A percentile compares a stretch with the other conserved stretches of the same genome.
phyloP scores from a whole-genome alignment of 2,329 filamentous ascomycete species.

The Scleromitrula shiraiana region DNA sequence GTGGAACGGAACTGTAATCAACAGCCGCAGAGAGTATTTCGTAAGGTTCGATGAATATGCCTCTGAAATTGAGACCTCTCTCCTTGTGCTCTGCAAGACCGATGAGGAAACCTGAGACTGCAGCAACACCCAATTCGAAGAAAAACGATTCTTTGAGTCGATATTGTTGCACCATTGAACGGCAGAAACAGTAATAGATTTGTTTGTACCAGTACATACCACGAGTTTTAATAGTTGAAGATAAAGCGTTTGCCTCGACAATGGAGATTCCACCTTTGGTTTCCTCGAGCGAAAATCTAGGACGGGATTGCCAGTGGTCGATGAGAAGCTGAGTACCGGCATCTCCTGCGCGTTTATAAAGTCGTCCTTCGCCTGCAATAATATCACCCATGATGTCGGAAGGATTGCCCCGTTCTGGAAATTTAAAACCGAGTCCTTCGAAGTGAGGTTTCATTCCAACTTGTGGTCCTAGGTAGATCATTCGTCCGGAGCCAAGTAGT shows the following conservation, averaged over 20 bases:
- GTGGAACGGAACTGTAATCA: constrained; percentile 42
- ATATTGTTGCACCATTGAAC: constrained; percentile 50
- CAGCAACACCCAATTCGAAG: constrained; percentile 46
- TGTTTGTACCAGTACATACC: constrained; percentile 43
- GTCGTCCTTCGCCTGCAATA: constrained; percentile 47
- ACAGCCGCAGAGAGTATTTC: constrained; percentile 42
- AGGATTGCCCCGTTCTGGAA: constrained; percentile 42
- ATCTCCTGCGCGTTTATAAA: constrained; percentile 41
- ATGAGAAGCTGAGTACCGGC: constrained; percentile 43
- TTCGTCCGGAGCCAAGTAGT: constrained; percentile 51
- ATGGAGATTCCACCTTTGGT: constrained; percentile 22
- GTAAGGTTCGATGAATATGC: constrained; percentile 44
- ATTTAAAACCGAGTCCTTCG: constrained; percentile 42
- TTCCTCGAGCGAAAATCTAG: background rate
- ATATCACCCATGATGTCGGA: constrained; percentile 55
- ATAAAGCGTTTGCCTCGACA: constrained; percentile 35
- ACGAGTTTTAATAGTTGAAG: constrained; percentile 39
- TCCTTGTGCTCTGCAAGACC: constrained; percentile 43
- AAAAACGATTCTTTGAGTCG: constrained; percentile 42
- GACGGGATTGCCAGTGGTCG: constrained; percentile 35
- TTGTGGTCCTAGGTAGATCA: constrained; percentile 46
- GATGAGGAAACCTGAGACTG: constrained; percentile 44
- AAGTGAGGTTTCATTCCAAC: constrained; percentile 41
- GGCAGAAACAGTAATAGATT: constrained; percentile 42
- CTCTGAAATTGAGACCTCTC: constrained; percentile 45